Base-by-base conservation (phyloP, 2,329 filamentous ascomycete species). In the Exophiala oligosperma region DNA sequence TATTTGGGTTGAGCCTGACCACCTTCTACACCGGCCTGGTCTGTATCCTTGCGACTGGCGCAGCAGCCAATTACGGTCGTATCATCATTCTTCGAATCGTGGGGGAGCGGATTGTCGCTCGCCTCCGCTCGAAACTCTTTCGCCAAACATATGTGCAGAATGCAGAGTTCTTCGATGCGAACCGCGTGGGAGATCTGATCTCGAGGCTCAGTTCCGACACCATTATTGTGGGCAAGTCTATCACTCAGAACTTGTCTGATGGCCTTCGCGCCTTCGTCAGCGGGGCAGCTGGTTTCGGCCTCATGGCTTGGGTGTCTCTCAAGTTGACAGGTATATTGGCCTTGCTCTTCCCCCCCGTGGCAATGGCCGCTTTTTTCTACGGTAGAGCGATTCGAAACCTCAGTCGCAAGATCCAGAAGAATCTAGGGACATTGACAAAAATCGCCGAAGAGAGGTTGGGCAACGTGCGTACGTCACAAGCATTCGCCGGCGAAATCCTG, bases 381-480 rank as follows among this genome's bases (percentile, higher is more conserved):
- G 94, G 94, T 60, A 84, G 93, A 64, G 82, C 89, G 28, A 92
- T 97, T 68, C 84, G 95, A 57, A 95, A 92, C 68, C 78, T 99
- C 60, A 96, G 92, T 72, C 87, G 93, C 50, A 88, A 91, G 66
- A 96, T 97, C 52, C 94, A 99, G 76, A 92, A 91, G 77, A 96
- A 95, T 66, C 77, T 99, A 11, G 94, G 94, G 66, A 90, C 90
- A 0, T 77, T 99, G 65, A 96, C 93, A 37, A 99, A 97, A 76
- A 96, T 99, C 71, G 94, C 94, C 0, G 95, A 99, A 77, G 95
- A 99, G 74, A 87, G 94, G n/a, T 79, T 99, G 23, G 93, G 94
- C 55, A 99, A 97, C 72, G 92, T 99, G 60, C 90, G 92, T 71
- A 99, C 94, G 0, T 95, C 91, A 67, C 94, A 99, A 75, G 92